Percentiles rank a stretch among this genome's conserved stretches.
Conservation (phyloP, 345 rosid species). For the Linum tenue region DNA sequence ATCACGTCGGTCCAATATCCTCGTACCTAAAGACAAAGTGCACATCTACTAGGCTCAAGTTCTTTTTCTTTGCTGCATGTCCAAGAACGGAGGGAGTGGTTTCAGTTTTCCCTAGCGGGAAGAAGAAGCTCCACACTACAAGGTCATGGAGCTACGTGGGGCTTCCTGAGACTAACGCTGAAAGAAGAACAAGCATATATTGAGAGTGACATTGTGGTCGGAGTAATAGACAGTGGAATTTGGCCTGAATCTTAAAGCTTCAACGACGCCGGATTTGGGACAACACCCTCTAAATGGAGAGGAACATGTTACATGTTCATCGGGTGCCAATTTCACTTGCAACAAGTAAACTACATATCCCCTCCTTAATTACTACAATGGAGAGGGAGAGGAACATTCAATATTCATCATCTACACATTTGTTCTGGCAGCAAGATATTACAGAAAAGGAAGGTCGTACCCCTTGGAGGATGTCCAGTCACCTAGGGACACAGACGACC, state of each 20-base stretch:
- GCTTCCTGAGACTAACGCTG: constrained; percentile 3
- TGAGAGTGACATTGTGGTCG: constrained; percentile 20
- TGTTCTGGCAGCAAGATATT: constrained; percentile 15
- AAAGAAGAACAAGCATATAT: not conserved
- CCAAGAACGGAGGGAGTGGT: constrained; percentile 20
- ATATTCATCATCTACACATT: not conserved
- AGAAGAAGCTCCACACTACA: constrained; percentile 23
- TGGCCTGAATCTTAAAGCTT: constrained; percentile 28
- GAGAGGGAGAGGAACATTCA: too few species aligned
- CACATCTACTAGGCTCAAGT: too few species aligned
- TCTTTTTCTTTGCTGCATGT: too few species aligned
- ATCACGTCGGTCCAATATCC: too few species aligned
- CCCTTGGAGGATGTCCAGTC: constrained; percentile 4
- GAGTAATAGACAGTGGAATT: constrained; percentile 24
- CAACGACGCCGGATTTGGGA: constrained; percentile 14
- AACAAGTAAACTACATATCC: constrained; percentile 15
- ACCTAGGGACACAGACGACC: constrained; percentile 21
- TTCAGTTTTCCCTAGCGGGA: constrained; percentile 21
- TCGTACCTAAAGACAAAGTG: too few species aligned
- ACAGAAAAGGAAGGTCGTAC: not conserved
- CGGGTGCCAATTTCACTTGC: constrained; percentile 20
- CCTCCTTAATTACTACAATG: too few species aligned
- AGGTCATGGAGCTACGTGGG: constrained; percentile 28
- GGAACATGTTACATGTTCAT: constrained; percentile 20
- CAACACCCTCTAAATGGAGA: constrained; percentile 25